Evolutionary conservation across 345 rosid species (phyloP).

Genomic region (Rhodamnia argentea): DNA sequence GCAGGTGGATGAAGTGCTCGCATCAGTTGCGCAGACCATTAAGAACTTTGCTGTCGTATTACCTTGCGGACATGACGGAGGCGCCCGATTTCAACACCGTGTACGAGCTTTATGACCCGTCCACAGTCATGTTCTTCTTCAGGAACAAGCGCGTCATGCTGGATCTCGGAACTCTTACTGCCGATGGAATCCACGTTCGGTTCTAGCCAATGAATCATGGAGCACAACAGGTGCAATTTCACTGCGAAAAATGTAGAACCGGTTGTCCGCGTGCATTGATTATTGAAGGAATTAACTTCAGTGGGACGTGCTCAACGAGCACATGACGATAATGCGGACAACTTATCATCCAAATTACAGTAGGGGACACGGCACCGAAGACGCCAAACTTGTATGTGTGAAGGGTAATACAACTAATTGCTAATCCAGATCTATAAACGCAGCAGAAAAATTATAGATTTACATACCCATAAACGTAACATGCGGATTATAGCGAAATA

Average conservation of each 20-base stretch:
- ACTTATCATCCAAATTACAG: background rate
- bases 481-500: no score
- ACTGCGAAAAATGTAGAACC: background rate
- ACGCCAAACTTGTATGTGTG: no score
- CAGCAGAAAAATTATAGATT: no score
- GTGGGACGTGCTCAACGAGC: background rate
- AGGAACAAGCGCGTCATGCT: slow-evolving; percentile 95
- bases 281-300: background rate
- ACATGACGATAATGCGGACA: background rate
- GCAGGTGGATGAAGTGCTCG: slow-evolving; percentile 90
- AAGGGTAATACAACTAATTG: no score
- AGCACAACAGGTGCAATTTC: background rate
- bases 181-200: no score
- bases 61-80: slow-evolving; percentile 81
- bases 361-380: background rate
- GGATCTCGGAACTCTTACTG: slow-evolving; percentile 60
- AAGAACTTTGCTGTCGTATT: slow-evolving; percentile 95
- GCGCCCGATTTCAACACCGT: slow-evolving; percentile 93
- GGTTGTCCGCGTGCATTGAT: background rate
- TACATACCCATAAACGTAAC: no score
- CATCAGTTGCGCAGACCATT: slow-evolving; percentile 85
- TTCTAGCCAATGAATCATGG: background rate
- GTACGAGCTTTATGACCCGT: slow-evolving; percentile 86
- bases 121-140: slow-evolving; percentile 90
- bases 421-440: no score